Conservation (phyloP, 257 asterid species). For the Marsdenia floribunda region DNA sequence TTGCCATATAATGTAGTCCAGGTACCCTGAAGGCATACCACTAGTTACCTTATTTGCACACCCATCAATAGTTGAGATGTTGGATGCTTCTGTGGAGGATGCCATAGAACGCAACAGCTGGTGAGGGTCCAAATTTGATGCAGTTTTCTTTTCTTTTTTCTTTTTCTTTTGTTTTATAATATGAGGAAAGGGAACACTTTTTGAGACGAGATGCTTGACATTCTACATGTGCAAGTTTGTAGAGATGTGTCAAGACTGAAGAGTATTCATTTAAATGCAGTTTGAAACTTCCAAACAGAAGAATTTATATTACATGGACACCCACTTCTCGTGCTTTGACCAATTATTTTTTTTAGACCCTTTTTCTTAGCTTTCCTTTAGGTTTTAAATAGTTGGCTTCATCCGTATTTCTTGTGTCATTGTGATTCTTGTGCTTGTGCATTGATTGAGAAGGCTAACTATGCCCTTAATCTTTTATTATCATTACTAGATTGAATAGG, state of each 20-base stretch:
- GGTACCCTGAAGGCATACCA: constrained; percentile 90
- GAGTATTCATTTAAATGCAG: not conserved
- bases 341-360: not conserved
- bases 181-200: not conserved
- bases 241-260: not conserved
- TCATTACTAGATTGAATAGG: not conserved
- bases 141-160: not conserved
- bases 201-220: not conserved
- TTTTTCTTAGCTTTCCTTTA: not conserved
- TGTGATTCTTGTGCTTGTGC: not conserved
- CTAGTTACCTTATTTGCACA: constrained; percentile 69
- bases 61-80: constrained; percentile 76
- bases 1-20: constrained; percentile 46
- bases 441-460: not conserved
- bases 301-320: not conserved
- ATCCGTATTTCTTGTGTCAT: not conserved
- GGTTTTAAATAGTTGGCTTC: not conserved
- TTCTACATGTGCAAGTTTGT: not conserved
- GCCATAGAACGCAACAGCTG: constrained; percentile 87
- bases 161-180: not conserved
- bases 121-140: constrained; percentile 42
- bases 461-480: not conserved
- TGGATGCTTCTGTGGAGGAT: constrained; percentile 90
- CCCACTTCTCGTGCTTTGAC: not conserved
- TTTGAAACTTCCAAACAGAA: not conserved